Evolutionary conservation across 257 asterid genomes (phyloP).

Genomic region (Gynochthodes officinalis): DNA sequence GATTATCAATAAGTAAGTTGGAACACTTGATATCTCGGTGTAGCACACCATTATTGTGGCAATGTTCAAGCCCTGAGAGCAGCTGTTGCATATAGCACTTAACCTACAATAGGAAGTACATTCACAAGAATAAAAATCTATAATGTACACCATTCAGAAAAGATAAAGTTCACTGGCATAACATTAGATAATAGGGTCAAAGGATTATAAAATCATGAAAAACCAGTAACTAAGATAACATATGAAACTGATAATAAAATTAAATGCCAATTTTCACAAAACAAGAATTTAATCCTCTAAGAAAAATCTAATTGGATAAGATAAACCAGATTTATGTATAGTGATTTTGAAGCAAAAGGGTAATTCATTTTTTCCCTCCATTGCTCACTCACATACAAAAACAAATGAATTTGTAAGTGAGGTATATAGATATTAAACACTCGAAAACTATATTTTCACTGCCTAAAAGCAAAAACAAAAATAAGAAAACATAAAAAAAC

Average conservation of each 20-base stretch:
- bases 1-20: constrained; percentile 70
- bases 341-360: neutral
- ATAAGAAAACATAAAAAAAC: neutral
- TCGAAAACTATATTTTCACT: neutral
- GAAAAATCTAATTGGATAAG: neutral
- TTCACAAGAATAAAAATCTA: constrained; percentile 9
- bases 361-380: neutral
- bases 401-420: neutral
- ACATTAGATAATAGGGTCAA: neutral
- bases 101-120: constrained; percentile 44
- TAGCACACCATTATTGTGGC: constrained; percentile 85
- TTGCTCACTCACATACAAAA: neutral
- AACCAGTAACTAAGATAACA: neutral
- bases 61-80: constrained; percentile 86
- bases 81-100: constrained; percentile 84
- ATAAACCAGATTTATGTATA: neutral
- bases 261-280: neutral
- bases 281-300: neutral
- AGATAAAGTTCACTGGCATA: neutral
- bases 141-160: neutral
- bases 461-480: neutral
- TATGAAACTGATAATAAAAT: neutral
- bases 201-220: neutral
- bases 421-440: neutral
- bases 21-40: constrained; percentile 95